phyloP scores from a whole-genome alignment of 2,329 filamentous ascomycete genomes.

The Hypoxylon sp. region DNA sequence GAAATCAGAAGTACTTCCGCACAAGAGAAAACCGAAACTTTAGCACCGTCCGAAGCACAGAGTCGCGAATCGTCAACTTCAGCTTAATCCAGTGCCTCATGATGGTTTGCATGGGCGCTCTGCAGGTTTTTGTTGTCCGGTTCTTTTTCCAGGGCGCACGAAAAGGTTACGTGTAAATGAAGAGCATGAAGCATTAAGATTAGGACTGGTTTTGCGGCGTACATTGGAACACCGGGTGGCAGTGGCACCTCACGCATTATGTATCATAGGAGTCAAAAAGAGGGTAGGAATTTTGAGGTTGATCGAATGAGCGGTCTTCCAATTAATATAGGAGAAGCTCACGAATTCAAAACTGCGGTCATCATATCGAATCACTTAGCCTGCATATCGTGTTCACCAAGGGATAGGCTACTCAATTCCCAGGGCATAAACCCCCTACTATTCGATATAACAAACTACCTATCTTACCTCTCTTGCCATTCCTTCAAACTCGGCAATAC shows the following conservation, averaged over 20 bases:
- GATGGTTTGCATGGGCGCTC: constrained; percentile 93
- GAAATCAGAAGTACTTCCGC: constrained; percentile 99
- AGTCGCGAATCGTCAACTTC: constrained; percentile 97
- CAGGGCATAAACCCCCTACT: background rate
- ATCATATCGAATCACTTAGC: background rate
- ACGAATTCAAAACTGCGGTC: constrained; percentile 10
- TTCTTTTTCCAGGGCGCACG: constrained; percentile 96
- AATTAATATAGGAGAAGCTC: constrained; percentile 24
- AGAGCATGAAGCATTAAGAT: constrained; percentile 43
- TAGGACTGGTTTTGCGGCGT: constrained; percentile 48
- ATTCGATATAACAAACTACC: background rate
- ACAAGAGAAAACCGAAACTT: constrained; percentile 99
- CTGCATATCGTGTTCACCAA: constrained; percentile 3
- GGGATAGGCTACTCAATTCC: background rate
- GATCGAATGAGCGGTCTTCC: constrained; percentile 14
- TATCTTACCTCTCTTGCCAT: background rate
- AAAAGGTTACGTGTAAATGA: constrained; percentile 76
- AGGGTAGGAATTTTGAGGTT: constrained; percentile 28
- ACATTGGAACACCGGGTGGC: constrained; percentile 43
- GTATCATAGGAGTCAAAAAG: constrained; percentile 51
- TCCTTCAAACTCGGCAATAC: background rate
- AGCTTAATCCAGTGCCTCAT: constrained; percentile 92
- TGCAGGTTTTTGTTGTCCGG: constrained; percentile 96
- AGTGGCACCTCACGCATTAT: constrained; percentile 43
- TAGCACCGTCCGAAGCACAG: constrained; percentile 96